Evolutionary conservation across 768 basidiomycete species (phyloP).

Genomic region (Roridomyces roridus): DNA sequence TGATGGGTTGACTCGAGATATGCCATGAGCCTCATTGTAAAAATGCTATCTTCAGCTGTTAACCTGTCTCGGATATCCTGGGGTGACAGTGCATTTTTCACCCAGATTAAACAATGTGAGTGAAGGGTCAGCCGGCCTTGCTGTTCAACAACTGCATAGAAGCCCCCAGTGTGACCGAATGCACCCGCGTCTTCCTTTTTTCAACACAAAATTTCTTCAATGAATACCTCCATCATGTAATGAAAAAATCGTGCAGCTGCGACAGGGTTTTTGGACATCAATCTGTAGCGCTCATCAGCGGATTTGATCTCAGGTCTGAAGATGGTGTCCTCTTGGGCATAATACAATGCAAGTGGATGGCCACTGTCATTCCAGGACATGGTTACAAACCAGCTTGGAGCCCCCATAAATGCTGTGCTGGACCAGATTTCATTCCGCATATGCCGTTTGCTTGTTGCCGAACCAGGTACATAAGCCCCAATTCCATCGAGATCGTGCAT

Average conservation of each 20-base stretch:
- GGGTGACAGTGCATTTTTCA: slow-evolving; percentile 16
- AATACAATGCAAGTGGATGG: slow-evolving; percentile 42
- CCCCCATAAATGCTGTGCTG: slow-evolving; percentile 26
- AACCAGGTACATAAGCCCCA: slow-evolving; percentile 35
- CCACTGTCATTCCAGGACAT: slow-evolving; percentile 35
- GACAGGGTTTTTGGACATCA: slow-evolving; percentile 25
- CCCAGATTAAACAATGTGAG: slow-evolving; percentile 33
- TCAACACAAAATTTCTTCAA: slow-evolving; percentile 20
- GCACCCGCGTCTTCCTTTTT: slow-evolving; percentile 2
- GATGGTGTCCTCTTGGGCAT: slow-evolving; percentile 28
- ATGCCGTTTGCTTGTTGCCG: slow-evolving; percentile 33
- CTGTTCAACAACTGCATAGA: slow-evolving; percentile 36
- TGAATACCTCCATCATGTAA: slow-evolving; percentile 23
- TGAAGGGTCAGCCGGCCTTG: slow-evolving; percentile 37
- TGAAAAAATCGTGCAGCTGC: slow-evolving; percentile 29
- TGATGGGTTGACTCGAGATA: slow-evolving; percentile 13
- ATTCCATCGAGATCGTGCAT: slow-evolving; percentile 43
- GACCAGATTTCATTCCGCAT: slow-evolving; percentile 41
- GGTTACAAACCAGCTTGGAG: slow-evolving; percentile 43
- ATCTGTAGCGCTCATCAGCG: not conserved
- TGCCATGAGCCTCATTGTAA: slow-evolving; percentile 8
- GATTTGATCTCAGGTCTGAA: slow-evolving; percentile 24
- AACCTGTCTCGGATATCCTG: slow-evolving; percentile 24
- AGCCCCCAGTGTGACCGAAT: slow-evolving; percentile 28
- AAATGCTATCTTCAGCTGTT: slow-evolving; percentile 1